A percentile compares a stretch with the other conserved stretches of the same genome.
Conservation (phyloP, 352 stramenopile species). For the Phytophthora crassamura region DNA sequence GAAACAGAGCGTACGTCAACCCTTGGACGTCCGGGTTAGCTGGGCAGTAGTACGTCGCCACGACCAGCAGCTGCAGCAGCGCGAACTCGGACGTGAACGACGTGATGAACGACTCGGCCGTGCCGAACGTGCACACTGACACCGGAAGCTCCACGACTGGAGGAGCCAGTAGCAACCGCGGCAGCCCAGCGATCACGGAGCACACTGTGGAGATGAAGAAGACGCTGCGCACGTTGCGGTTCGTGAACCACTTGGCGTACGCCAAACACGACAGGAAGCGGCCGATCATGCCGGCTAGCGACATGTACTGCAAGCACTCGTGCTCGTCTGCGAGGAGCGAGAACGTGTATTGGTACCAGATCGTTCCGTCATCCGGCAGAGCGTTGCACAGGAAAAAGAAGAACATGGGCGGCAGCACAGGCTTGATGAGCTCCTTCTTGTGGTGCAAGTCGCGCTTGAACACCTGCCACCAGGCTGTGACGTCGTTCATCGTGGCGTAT, state of each 20-base stretch:
- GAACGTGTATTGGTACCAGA: constrained; percentile 89
- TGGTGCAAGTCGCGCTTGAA: constrained; percentile 56
- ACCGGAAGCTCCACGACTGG: constrained; percentile 60
- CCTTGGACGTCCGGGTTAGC: constrained; percentile 60
- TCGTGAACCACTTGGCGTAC: constrained; percentile 75
- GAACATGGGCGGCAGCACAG: constrained; percentile 72
- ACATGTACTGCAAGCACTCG: constrained; percentile 82
- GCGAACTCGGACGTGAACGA: constrained; percentile 83
- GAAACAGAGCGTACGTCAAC: constrained; percentile 80
- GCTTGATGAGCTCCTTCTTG: constrained; percentile 59
- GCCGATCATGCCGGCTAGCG: constrained; percentile 67
- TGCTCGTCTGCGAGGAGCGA: constrained; percentile 57
- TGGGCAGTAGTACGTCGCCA: constrained; percentile 86
- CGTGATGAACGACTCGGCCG: constrained; percentile 77
- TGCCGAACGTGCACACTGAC: constrained; percentile 73
- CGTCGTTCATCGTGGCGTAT: constrained; percentile 18
- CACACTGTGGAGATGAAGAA: constrained; percentile 81
- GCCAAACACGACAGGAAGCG: constrained; percentile 77
- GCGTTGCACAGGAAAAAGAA: constrained; percentile 88
- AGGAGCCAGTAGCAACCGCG: constrained; percentile 67
- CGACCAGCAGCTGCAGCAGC: constrained; percentile 81
- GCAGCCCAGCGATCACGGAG: constrained; percentile 67
- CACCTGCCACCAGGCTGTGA: constrained; percentile 39
- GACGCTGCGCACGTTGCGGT: constrained; percentile 70
- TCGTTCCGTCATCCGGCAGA: constrained; percentile 60